These are phyloP conservation scores for Blastobotrys arbuscula DNA, from an alignment of 1,139 yeast genomes.

Conservation along the genomic window DNA sequence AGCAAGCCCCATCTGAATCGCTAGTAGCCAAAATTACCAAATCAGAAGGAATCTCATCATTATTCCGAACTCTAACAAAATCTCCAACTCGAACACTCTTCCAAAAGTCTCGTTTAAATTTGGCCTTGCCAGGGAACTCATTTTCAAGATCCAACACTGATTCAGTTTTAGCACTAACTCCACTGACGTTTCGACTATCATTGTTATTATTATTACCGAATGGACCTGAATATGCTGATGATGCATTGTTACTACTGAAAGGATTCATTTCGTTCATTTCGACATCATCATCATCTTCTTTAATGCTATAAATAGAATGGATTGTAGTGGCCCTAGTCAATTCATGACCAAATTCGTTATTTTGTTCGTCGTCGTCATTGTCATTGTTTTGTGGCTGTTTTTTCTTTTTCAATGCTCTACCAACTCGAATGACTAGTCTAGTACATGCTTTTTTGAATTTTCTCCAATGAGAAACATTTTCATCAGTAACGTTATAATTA, in stretches of 20 bases:
- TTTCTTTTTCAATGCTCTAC: conserved; percentile 28
- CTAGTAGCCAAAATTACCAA: conserved; percentile 72
- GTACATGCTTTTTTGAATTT: conserved; percentile 49
- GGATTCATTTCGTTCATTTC: conserved; percentile 8
- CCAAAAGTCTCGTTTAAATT: conserved; percentile 74
- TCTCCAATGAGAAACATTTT: conserved; percentile 61
- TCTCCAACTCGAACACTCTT: conserved; percentile 88
- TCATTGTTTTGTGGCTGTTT: conserved; percentile 12
- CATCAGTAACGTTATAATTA: conserved; percentile 75
- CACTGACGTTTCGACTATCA: neutral
- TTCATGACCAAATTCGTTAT: conserved; percentile 16
- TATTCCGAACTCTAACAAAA: conserved; percentile 71
- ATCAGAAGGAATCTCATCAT: conserved; percentile 95
- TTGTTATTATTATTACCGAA: neutral
- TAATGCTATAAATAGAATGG: conserved; percentile 23
- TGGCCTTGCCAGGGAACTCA: conserved; percentile 35
- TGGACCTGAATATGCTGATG: conserved; percentile 12
- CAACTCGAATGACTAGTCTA: conserved; percentile 27
- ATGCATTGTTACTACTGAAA: neutral
- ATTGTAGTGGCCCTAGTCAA: conserved; percentile 22
- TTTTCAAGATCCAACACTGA: conserved; percentile 33
- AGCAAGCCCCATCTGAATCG: conserved; percentile 86
- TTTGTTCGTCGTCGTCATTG: neutral
- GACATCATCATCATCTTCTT: conserved; percentile 9
- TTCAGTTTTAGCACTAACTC: conserved; percentile 14